These are phyloP conservation scores for Diplodia seriata DNA, from an alignment of 2,329 filamentous ascomycete species.

Conservation along the genomic window DNA sequence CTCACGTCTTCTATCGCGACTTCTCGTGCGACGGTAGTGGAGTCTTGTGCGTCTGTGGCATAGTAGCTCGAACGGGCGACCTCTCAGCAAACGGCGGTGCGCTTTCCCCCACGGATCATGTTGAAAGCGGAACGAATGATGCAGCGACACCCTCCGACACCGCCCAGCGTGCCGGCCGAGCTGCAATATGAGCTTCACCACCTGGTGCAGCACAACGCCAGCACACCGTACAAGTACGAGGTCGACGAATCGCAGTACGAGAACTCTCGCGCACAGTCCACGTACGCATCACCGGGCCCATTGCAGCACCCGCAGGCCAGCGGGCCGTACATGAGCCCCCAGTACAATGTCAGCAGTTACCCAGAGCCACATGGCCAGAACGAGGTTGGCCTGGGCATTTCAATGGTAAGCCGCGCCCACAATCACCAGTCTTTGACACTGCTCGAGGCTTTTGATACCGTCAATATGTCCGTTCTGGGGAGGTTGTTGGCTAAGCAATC, in stretches of 20 bases:
- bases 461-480: slow-evolving; percentile 2
- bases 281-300: slow-evolving; percentile 43
- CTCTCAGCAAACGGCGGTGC: not conserved
- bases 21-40: slow-evolving; percentile 18
- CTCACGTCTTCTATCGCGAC: slow-evolving; percentile 30
- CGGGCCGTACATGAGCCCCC: slow-evolving; percentile 32
- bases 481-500: slow-evolving; percentile 36
- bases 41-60: slow-evolving; percentile 28
- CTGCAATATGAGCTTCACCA: slow-evolving; percentile 50
- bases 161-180: slow-evolving; percentile 43
- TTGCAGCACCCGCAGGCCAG: slow-evolving; percentile 40
- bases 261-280: slow-evolving; percentile 32
- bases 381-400: slow-evolving; percentile 35
- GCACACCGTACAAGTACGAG: slow-evolving; percentile 46
- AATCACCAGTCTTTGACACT: slow-evolving; percentile 1
- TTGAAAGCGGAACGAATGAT: slow-evolving; percentile 43
- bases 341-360: slow-evolving; percentile 39
- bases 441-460: not conserved
- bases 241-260: slow-evolving; percentile 37
- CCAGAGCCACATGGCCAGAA: slow-evolving; percentile 35
- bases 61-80: slow-evolving; percentile 4
- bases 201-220: slow-evolving; percentile 53
- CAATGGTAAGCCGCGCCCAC: slow-evolving; percentile 27
- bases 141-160: slow-evolving; percentile 49
- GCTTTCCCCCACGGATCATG: slow-evolving; percentile 18